Percentiles rank a stretch among this genome's conserved stretches.
phyloP scores from a whole-genome alignment of 2,329 filamentous ascomycete genomes.

The Claviceps purpurea region DNA sequence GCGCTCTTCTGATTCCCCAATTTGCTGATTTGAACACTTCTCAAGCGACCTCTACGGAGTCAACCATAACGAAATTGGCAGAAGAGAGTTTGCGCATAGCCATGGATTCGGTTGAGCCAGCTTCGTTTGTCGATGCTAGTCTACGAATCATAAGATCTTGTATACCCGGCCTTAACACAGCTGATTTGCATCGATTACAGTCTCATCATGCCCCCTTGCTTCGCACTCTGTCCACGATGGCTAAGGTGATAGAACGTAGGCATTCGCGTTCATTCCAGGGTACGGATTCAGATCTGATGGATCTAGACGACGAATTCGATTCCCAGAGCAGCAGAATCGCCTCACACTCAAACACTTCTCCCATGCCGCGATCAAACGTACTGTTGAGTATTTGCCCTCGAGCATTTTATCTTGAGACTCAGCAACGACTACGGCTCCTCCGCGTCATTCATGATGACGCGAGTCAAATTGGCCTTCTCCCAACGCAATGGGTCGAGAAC shows the following conservation, averaged over 20 bases:
- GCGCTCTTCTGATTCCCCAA: conserved; percentile 32
- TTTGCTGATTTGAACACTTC: conserved; percentile 32
- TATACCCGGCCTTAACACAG: conserved; percentile 29
- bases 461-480: conserved; percentile 35
- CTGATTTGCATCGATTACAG: conserved; percentile 24
- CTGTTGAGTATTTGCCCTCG: conserved; percentile 27
- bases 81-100: conserved; percentile 28
- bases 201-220: conserved; percentile 28
- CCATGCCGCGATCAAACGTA: conserved; percentile 33
- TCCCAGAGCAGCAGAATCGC: conserved; percentile 41
- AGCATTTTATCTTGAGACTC: conserved; percentile 36
- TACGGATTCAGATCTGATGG: conserved; percentile 43
- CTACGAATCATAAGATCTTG: conserved; percentile 30
- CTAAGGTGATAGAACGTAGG: conserved; percentile 11
- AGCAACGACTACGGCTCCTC: conserved; percentile 31
- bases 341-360: conserved; percentile 19
- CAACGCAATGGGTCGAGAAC: conserved; percentile 34
- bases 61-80: conserved; percentile 26
- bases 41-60: conserved; percentile 35
- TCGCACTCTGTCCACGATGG: conserved; percentile 28
- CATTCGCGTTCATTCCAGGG: conserved; percentile 13
- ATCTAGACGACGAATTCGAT: conserved; percentile 52
- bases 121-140: conserved; percentile 31
- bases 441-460: conserved; percentile 27
- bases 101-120: conserved; percentile 30